These are phyloP conservation scores for Oryza nivara DNA, from an alignment of 176 grass and related monocot genomes.

Conservation along the genomic window DNA sequence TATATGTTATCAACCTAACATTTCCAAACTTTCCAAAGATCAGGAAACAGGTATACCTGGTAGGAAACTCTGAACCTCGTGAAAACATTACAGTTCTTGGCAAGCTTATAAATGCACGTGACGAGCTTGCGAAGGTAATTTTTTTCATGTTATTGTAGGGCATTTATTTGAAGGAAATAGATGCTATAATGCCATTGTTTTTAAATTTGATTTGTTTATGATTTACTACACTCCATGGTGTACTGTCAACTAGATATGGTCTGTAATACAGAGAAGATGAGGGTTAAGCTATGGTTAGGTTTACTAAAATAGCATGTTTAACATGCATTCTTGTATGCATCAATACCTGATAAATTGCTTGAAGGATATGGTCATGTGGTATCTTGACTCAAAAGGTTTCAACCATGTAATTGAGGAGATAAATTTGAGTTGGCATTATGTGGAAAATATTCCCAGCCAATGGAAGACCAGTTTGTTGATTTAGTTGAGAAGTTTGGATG, in stretches of 20 bases:
- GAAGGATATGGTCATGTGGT: not conserved
- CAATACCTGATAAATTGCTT: constrained; percentile 6
- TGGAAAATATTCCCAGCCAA: not conserved
- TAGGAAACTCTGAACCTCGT: constrained; percentile 78
- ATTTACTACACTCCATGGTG: constrained; percentile 10
- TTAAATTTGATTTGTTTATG: constrained; percentile 5
- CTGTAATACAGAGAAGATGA: constrained; percentile 14
- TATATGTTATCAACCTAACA: constrained; percentile 33
- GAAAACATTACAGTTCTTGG: constrained; percentile 81
- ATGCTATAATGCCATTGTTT: not conserved
- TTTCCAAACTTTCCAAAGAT: constrained; percentile 60
- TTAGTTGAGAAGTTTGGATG: not conserved
- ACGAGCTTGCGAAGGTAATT: constrained; percentile 89
- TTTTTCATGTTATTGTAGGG: not conserved
- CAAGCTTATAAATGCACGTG: constrained; percentile 72
- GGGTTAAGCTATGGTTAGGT: constrained; percentile 13
- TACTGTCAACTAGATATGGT: not conserved
- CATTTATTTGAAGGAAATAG: not conserved
- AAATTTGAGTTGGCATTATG: not conserved
- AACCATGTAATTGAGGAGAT: constrained; percentile 4
- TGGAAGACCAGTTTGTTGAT: not conserved
- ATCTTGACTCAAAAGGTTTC: constrained; percentile 10
- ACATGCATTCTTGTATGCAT: not conserved
- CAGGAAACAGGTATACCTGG: constrained; percentile 73
- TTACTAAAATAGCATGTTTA: constrained; percentile 4